phyloP scores from a whole-genome alignment of 2,329 filamentous ascomycete species.

The Teratosphaeria destructans region DNA sequence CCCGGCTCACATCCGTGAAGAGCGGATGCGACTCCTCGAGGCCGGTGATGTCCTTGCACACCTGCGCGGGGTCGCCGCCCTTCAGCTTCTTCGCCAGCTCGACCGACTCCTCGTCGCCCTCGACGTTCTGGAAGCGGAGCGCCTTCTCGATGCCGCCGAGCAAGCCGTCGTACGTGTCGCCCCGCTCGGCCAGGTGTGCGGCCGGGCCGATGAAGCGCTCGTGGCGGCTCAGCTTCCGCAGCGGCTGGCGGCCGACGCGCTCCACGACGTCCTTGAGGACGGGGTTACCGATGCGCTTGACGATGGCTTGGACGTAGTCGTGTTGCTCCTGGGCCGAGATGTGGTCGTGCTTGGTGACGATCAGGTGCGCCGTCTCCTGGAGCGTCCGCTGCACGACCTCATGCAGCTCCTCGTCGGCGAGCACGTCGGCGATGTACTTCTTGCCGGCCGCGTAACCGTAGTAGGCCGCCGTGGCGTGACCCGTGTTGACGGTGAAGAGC shows the following conservation, averaged over 20 bases:
- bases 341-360: constrained; percentile 69
- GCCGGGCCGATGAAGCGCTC: constrained; percentile 94
- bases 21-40: constrained; percentile 68
- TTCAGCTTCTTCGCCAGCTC: constrained; percentile 81
- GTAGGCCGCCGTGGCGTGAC: constrained; percentile 92
- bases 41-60: constrained; percentile 72
- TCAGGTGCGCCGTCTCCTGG: constrained; percentile 74
- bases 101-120: constrained; percentile 79
- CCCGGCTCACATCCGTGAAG: constrained; percentile 51
- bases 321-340: constrained; percentile 67
- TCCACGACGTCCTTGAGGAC: constrained; percentile 86
- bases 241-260: constrained; percentile 86
- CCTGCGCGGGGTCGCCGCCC: constrained; percentile 58
- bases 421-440: constrained; percentile 78
- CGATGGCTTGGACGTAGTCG: constrained; percentile 83
- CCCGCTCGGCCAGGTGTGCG: constrained; percentile 74
- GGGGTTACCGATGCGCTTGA: constrained; percentile 86
- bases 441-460: constrained; percentile 82
- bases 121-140: constrained; percentile 89
- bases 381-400: constrained; percentile 69
- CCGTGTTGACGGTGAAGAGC: constrained; percentile 98
- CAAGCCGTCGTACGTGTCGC: constrained; percentile 60
- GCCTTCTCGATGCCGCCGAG: constrained; percentile 82
- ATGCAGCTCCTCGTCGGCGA: constrained; percentile 71
- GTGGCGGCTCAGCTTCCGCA: constrained; percentile 88